These are phyloP conservation scores for Golubevia sp. DNA, from an alignment of 1,284 basidiomycete genomes.

Conservation along the genomic window DNA sequence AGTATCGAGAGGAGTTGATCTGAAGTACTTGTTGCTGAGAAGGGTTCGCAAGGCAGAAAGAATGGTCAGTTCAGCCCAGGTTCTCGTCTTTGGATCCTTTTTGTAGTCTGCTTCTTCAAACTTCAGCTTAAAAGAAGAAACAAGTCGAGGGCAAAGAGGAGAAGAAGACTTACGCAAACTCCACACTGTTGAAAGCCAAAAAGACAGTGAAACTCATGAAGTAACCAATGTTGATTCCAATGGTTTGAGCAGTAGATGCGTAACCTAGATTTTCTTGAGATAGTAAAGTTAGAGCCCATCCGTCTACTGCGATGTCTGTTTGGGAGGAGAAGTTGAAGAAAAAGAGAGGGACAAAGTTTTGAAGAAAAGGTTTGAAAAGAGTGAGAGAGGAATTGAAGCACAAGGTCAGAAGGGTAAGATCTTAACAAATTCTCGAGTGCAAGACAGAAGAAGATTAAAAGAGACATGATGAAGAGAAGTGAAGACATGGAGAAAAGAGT, in stretches of 20 bases:
- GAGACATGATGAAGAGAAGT: too few relatives aligned
- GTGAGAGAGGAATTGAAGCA: too few relatives aligned
- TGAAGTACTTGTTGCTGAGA: constrained; percentile 56
- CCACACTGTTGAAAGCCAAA: constrained; percentile 56
- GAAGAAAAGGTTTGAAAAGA: background rate
- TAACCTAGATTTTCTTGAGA: constrained; percentile 57
- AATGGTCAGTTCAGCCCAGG: too few relatives aligned
- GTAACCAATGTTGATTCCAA: constrained; percentile 59
- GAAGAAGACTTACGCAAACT: constrained; percentile 27
- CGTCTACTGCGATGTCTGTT: constrained; percentile 59
- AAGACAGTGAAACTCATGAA: constrained; percentile 61
- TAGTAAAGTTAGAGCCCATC: constrained; percentile 58
- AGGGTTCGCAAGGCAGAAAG: too few relatives aligned
- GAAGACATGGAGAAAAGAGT: too few relatives aligned
- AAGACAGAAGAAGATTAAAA: too few relatives aligned
- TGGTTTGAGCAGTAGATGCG: constrained; percentile 56
- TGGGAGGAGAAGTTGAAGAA: too few relatives aligned
- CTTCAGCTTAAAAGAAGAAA: background rate
- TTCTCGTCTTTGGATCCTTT: too few relatives aligned
- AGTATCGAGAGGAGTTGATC: constrained; percentile 34
- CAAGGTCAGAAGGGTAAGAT: too few relatives aligned
- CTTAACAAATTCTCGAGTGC: too few relatives aligned
- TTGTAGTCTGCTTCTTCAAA: too few relatives aligned
- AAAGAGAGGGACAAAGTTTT: background rate
- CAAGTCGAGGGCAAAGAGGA: background rate